Percentiles rank a stretch among this genome's conserved stretches.
Conservation (phyloP, 176 grass and related monocot species). For the Guadua angustifolia region DNA sequence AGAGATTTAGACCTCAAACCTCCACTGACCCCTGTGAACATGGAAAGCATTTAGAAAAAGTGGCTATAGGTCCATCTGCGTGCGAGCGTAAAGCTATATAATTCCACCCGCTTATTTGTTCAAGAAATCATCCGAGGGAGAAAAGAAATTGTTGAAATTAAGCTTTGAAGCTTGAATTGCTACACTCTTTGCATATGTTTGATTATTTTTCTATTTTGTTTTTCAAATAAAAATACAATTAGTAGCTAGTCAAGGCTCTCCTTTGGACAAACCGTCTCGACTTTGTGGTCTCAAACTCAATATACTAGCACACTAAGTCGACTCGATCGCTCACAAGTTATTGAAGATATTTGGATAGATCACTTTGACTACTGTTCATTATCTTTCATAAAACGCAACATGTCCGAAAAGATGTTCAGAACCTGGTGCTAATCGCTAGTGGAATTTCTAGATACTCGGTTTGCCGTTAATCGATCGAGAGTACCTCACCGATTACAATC, state of each 20-base stretch:
- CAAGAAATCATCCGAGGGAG: not conserved
- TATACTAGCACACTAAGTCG: not conserved
- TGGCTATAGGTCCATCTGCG: not conserved
- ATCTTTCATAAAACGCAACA: not conserved
- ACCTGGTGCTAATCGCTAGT: not conserved
- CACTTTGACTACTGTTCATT: not conserved
- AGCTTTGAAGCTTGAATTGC: not conserved
- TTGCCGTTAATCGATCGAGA: slow-evolving; percentile 66
- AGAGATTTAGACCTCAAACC: not conserved
- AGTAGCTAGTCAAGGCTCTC: not conserved
- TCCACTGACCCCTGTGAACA: not conserved
- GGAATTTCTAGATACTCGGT: slow-evolving; percentile 39
- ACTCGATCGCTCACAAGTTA: slow-evolving; percentile 12
- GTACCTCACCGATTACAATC: slow-evolving; percentile 50
- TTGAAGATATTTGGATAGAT: too few species aligned
- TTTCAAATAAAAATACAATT: too few species aligned
- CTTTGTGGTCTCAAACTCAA: slow-evolving; percentile 15
- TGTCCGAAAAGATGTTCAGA: not conserved
- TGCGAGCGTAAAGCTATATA: not conserved
- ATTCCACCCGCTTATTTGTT: not conserved
- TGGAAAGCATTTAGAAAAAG: slow-evolving; percentile 3
- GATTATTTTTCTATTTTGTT: too few species aligned
- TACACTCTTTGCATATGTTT: too few species aligned
- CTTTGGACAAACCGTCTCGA: slow-evolving; percentile 1
- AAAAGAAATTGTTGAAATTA: not conserved